Evolutionary conservation across 176 grass and related monocot genomes (phyloP).

Genomic region (Oryza meridionalis): DNA sequence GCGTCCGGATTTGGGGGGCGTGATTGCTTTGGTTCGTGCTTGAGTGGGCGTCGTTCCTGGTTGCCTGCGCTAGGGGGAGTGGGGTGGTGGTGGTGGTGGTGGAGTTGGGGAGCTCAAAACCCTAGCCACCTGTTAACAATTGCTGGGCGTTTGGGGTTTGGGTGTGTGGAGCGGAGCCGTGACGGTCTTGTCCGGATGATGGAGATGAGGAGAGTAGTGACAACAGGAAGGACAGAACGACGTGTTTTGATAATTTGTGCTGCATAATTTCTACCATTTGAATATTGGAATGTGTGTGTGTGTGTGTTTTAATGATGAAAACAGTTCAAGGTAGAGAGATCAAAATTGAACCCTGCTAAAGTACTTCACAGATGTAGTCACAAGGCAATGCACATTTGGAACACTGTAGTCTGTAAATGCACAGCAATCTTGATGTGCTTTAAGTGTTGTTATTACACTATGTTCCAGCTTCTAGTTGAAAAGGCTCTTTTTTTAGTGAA

Average conservation of each 20-base stretch:
- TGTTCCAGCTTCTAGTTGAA: neutral
- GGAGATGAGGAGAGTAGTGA: neutral
- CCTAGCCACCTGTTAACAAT: slow-evolving; percentile 21
- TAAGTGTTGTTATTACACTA: neutral
- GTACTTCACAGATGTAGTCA: neutral
- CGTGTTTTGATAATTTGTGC: neutral
- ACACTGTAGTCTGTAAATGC: neutral
- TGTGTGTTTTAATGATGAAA: neutral
- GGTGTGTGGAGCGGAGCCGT: neutral
- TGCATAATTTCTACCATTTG: slow-evolving; percentile 7
- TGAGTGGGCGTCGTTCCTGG: neutral
- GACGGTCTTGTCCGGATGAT: neutral
- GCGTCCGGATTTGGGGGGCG: neutral
- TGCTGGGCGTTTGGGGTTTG: neutral
- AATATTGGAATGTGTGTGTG: neutral
- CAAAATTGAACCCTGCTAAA: slow-evolving; percentile 1
- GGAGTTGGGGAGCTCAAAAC: slow-evolving; percentile 6
- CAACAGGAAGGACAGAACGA: slow-evolving; percentile 1
- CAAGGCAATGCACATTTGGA: neutral
- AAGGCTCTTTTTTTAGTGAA: slow-evolving; percentile 22
- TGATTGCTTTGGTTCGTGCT: neutral
- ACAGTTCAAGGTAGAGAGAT: neutral
- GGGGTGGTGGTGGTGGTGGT: neutral
- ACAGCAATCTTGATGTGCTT: neutral
- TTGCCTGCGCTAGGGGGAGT: neutral